phyloP scores from a whole-genome alignment of 1,139 yeast genomes.

The Suhomyces maxii region DNA sequence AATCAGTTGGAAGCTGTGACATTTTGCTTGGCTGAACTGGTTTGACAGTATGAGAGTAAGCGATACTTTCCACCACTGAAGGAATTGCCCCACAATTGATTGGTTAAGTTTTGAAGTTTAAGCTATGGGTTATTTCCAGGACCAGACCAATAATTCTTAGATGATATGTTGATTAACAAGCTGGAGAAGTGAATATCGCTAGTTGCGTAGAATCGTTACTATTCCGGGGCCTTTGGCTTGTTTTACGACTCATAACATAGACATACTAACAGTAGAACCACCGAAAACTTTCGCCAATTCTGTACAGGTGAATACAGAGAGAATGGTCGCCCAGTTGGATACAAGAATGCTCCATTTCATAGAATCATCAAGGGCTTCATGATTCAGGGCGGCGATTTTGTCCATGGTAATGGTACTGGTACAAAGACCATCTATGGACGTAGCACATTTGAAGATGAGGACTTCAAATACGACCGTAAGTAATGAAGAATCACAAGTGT shows the following conservation, averaged over 20 bases:
- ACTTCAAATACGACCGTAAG: conserved; percentile 28
- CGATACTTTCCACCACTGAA: too few relatives aligned
- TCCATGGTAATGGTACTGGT: conserved; percentile 48
- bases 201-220: too few relatives aligned
- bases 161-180: too few relatives aligned
- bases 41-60: too few relatives aligned
- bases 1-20: not conserved
- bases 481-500: not conserved
- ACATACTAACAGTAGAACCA: conserved; percentile 37
- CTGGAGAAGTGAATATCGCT: too few relatives aligned
- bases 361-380: conserved; percentile 21
- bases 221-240: not conserved
- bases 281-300: conserved; percentile 55
- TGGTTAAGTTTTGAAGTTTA: too few relatives aligned
- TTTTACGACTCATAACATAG: too few relatives aligned
- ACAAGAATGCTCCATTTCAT: conserved; percentile 23
- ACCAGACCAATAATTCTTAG: too few relatives aligned
- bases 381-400: conserved; percentile 45
- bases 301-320: conserved; percentile 54
- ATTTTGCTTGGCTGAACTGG: too few relatives aligned
- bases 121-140: too few relatives aligned
- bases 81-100: too few relatives aligned
- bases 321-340: conserved; percentile 34
- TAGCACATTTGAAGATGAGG: conserved; percentile 30
- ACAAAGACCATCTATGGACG: conserved; percentile 37